Percentiles rank a stretch among this genome's conserved stretches.
phyloP scores from a whole-genome alignment of 305 asterid species.

The Fraxinus platypoda region DNA sequence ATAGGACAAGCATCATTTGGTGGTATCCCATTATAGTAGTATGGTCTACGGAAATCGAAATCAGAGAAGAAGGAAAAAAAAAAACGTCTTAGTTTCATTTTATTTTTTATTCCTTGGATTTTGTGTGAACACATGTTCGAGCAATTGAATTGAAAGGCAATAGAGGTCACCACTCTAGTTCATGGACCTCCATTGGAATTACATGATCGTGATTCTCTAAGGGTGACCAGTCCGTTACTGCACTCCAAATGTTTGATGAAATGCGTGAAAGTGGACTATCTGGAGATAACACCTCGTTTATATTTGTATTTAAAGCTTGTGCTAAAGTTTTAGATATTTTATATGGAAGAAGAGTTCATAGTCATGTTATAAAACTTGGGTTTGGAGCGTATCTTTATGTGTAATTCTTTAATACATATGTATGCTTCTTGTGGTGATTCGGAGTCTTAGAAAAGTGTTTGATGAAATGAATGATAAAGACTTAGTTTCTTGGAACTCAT shows the following conservation, averaged over 20 bases:
- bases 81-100: not conserved
- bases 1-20: not conserved
- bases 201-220: constrained; percentile 48
- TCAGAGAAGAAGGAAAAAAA: not conserved
- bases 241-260: constrained; percentile 52
- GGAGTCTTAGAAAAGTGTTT: constrained; percentile 41
- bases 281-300: constrained; percentile 63
- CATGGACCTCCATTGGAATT: constrained; percentile 34
- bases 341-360: constrained; percentile 45
- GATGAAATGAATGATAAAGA: constrained; percentile 66
- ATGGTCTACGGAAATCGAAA: not conserved
- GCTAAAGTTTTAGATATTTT: constrained; percentile 31
- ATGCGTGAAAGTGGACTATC: constrained; percentile 56
- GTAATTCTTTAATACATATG: constrained; percentile 65
- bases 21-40: not conserved
- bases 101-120: not conserved
- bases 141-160: not conserved
- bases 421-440: constrained; percentile 59
- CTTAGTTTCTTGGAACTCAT: constrained; percentile 77
- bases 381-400: constrained; percentile 57
- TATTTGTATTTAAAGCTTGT: constrained; percentile 51
- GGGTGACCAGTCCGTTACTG: constrained; percentile 38
- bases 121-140: not conserved
- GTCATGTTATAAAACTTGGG: constrained; percentile 57
- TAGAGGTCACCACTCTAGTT: not conserved